phyloP scores from a whole-genome alignment of 208 protist species.

The Wallacemonas sp. region DNA sequence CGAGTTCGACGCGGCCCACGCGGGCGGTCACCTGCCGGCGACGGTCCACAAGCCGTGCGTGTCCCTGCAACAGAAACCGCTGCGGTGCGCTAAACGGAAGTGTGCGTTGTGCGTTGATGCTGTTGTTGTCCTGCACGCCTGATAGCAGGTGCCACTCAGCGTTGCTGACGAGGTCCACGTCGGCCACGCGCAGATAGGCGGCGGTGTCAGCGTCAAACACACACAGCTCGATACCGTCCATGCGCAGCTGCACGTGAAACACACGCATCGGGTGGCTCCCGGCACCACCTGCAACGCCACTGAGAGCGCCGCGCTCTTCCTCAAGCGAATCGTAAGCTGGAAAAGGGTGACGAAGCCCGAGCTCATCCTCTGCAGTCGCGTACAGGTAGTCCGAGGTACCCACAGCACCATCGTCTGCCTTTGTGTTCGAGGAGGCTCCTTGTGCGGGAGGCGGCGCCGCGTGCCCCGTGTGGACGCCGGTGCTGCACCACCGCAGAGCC shows the following conservation, averaged over 20 bases:
- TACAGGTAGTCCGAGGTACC: not conserved
- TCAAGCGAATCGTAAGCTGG: not conserved
- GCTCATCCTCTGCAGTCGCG: not conserved
- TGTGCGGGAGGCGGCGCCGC: too few species aligned
- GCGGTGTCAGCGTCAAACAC: conserved; percentile 12
- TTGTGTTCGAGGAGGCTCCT: too few species aligned
- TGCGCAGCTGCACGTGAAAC: not conserved
- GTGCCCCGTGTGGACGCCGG: not conserved
- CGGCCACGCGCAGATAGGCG: conserved; percentile 7
- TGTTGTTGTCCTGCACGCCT: conserved; percentile 31
- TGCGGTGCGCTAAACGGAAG: conserved; percentile 1
- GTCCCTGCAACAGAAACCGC: not conserved
- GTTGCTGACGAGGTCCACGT: conserved; percentile 14
- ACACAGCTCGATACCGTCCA: conserved; percentile 7
- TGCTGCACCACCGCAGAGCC: not conserved
- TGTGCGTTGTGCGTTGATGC: conserved; percentile 8
- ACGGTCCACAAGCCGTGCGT: not conserved
- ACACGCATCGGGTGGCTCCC: not conserved
- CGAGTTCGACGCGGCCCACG: not conserved
- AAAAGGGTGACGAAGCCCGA: conserved; percentile 4
- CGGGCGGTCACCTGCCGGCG: not conserved
- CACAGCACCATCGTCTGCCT: too few species aligned
- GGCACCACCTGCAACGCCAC: not conserved
- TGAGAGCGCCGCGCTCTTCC: too few species aligned
- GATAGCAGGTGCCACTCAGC: conserved; percentile 34